Conservation (phyloP, 2,329 filamentous ascomycete species). For the Zymoseptoria brevis region DNA sequence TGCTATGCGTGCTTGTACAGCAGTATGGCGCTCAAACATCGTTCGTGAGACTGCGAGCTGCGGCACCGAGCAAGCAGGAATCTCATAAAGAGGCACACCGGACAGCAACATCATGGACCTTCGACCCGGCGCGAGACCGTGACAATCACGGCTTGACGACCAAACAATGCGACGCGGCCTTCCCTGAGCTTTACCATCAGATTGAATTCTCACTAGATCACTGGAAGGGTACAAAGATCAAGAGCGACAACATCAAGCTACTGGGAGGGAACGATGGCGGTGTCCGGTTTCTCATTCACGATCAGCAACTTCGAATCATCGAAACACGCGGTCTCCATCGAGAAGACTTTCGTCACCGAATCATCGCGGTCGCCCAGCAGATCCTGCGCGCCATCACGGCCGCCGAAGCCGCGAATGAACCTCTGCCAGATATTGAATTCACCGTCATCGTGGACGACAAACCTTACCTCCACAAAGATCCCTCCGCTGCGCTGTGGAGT, state of each 20-base stretch:
- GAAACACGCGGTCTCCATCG: slow-evolving; percentile 16
- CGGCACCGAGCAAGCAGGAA: neutral
- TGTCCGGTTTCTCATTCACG: slow-evolving; percentile 12
- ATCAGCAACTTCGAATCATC: slow-evolving; percentile 17
- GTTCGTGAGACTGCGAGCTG: neutral
- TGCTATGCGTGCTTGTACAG: slow-evolving; percentile 13
- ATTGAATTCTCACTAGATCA: slow-evolving; percentile 23
- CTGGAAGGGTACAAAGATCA: slow-evolving; percentile 9
- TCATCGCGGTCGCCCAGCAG: slow-evolving; percentile 26
- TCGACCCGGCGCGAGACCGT: slow-evolving; percentile 19
- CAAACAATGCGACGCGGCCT: slow-evolving; percentile 26
- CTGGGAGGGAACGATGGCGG: slow-evolving; percentile 34
- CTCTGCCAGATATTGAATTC: slow-evolving; percentile 17
- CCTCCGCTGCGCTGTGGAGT: slow-evolving; percentile 7
- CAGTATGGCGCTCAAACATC: slow-evolving; percentile 4
- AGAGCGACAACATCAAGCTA: slow-evolving; percentile 8
- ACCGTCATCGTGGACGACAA: slow-evolving; percentile 16
- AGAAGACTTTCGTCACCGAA: slow-evolving; percentile 19
- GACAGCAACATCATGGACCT: slow-evolving; percentile 10
- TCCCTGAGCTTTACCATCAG: slow-evolving; percentile 27
- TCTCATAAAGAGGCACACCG: neutral
- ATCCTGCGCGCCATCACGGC: slow-evolving; percentile 12
- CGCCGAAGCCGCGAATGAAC: slow-evolving; percentile 11
- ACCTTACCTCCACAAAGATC: slow-evolving; percentile 6
- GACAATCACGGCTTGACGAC: slow-evolving; percentile 23